Evolutionary conservation across 495 filamentous ascomycete species (phyloP).

Genomic region (Glonium stellatum): DNA sequence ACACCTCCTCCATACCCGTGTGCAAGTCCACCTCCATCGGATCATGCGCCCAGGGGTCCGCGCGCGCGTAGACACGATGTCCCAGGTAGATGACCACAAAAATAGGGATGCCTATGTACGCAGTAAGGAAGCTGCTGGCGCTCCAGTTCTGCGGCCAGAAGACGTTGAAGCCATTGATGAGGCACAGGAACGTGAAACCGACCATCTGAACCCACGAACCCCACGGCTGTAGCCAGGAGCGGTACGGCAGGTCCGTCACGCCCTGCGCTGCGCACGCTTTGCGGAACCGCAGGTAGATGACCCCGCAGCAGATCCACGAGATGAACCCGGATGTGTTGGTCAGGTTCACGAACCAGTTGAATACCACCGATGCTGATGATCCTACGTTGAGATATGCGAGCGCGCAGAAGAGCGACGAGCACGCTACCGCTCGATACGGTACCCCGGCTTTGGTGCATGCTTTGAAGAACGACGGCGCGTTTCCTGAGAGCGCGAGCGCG

Average conservation of each 20-base stretch:
- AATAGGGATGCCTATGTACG: conserved; percentile 57
- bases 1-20: conserved; percentile 47
- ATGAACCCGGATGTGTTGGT: conserved; percentile 56
- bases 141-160: conserved; percentile 54
- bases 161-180: conserved; percentile 59
- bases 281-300: conserved; percentile 56
- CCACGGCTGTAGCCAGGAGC: conserved; percentile 47
- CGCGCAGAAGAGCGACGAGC: conserved; percentile 29
- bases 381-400: conserved; percentile 34
- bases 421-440: conserved; percentile 28
- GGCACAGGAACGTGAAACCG: conserved; percentile 44
- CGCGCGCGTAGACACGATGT: conserved; percentile 42
- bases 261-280: conserved; percentile 47
- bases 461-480: conserved; percentile 33
- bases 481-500: conserved; percentile 36
- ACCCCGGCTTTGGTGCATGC: conserved; percentile 32
- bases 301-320: conserved; percentile 53
- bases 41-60: conserved; percentile 48
- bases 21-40: conserved; percentile 51
- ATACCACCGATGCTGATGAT: conserved; percentile 24
- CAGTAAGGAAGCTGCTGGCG: conserved; percentile 49
- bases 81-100: conserved; percentile 52
- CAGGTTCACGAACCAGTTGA: conserved; percentile 55
- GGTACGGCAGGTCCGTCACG: conserved; percentile 48
- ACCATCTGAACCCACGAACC: conserved; percentile 45